These are phyloP conservation scores for Saturnispora mendoncae DNA, from an alignment of 805 yeast species.

Conservation along the genomic window DNA sequence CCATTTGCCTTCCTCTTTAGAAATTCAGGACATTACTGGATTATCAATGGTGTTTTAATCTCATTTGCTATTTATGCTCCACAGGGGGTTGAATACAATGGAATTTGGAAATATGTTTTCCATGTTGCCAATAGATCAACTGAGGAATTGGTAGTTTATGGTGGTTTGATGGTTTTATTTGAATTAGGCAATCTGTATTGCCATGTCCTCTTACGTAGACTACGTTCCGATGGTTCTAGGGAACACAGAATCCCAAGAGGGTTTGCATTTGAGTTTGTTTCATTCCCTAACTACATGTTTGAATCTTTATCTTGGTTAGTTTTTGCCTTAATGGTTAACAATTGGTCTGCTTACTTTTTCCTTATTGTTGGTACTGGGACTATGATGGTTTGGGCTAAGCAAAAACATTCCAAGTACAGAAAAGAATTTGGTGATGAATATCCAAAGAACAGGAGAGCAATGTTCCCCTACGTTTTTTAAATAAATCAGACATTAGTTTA, in stretches of 20 bases:
- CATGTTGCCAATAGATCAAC: conserved; percentile 36
- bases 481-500: background rate
- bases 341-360: conserved; percentile 70
- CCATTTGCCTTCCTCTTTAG: conserved; percentile 81
- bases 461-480: conserved; percentile 66
- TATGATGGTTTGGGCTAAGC: conserved; percentile 88
- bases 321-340: conserved; percentile 63
- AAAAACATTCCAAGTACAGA: conserved; percentile 65
- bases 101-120: conserved; percentile 29
- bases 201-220: conserved; percentile 55
- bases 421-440: conserved; percentile 69
- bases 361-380: conserved; percentile 62
- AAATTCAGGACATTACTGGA: conserved; percentile 88
- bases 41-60: conserved; percentile 61
- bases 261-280: conserved; percentile 69
- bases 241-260: conserved; percentile 71
- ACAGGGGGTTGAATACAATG: conserved; percentile 16
- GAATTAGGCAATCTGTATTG: conserved; percentile 68
- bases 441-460: conserved; percentile 68
- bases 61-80: conserved; percentile 27
- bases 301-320: conserved; percentile 72
- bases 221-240: conserved; percentile 48
- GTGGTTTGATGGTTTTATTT: conserved; percentile 42
- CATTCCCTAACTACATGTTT: conserved; percentile 93
- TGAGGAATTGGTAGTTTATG: conserved; percentile 28